Evolutionary conservation across 371 early-diverging fungal genomes (phyloP).

Genomic region (Rozella allomycis): DNA sequence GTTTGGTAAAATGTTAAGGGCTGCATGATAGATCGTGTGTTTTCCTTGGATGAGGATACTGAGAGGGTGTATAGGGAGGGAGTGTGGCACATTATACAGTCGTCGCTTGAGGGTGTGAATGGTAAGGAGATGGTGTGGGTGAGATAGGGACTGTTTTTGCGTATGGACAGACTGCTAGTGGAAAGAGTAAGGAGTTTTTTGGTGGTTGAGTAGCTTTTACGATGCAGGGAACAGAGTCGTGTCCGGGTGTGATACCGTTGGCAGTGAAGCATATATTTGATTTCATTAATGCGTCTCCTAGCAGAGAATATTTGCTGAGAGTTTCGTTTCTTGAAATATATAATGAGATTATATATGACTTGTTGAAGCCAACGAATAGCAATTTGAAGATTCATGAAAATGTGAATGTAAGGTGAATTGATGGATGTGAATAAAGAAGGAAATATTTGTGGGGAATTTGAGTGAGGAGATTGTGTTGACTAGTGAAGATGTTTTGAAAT

Average conservation of each 20-base stretch:
- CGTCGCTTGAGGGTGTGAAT: neutral
- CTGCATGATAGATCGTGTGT: no score
- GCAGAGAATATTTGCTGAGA: slow-evolving; percentile 2
- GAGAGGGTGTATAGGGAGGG: no score
- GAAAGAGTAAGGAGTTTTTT: no score
- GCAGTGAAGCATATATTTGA: slow-evolving; percentile 2
- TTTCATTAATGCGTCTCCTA: slow-evolving; percentile 1
- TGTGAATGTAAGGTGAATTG: slow-evolving; percentile 3
- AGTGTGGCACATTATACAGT: no score
- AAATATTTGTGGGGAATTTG: slow-evolving; percentile 7
- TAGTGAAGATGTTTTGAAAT: slow-evolving; percentile 4
- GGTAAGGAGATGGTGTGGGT: no score
- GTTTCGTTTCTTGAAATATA: slow-evolving; percentile 14
- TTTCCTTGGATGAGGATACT: no score
- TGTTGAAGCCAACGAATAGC: slow-evolving; percentile 10
- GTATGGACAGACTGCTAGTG: slow-evolving; percentile 26
- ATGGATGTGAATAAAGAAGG: neutral
- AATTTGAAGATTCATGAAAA: slow-evolving; percentile 19
- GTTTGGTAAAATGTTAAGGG: no score
- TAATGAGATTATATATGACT: slow-evolving; percentile 10
- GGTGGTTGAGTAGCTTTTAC: no score
- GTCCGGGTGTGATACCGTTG: slow-evolving; percentile 4
- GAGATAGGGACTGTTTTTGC: slow-evolving; percentile 17
- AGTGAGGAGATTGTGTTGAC: slow-evolving; percentile 7
- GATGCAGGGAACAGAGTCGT: slow-evolving; percentile 11